Conservation (phyloP, 768 basidiomycete species). For the Lepiota brunneoincarnata region DNA sequence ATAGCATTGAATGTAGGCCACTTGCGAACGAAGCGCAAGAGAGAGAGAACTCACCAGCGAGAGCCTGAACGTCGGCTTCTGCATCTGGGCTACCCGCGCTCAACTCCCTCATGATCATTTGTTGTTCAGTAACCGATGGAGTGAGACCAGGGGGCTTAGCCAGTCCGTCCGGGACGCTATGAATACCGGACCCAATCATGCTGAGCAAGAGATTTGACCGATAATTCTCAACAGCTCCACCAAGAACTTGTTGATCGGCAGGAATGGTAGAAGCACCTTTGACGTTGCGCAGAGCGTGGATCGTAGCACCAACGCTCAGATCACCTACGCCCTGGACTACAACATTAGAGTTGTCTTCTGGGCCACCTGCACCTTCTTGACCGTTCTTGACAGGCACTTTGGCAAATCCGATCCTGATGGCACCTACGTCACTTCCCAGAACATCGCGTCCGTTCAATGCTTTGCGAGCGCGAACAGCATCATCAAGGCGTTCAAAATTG, state of each 20-base stretch:
- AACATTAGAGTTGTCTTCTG: conserved; percentile 63
- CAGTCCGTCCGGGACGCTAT: conserved; percentile 49
- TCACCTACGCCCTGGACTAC: conserved; percentile 83
- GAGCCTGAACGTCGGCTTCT: conserved; percentile 80
- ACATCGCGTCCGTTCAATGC: conserved; percentile 95
- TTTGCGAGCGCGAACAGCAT: conserved; percentile 93
- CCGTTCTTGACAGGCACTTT: conserved; percentile 93
- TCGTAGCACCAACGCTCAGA: conserved; percentile 83
- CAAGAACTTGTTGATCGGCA: conserved; percentile 90
- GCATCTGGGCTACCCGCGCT: conserved; percentile 73
- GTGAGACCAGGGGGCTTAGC: conserved; percentile 69
- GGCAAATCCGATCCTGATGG: conserved; percentile 95
- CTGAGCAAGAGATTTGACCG: conserved; percentile 87
- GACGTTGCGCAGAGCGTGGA: conserved; percentile 81
- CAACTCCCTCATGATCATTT: conserved; percentile 95
- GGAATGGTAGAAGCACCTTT: conserved; percentile 93
- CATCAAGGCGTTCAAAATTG: conserved; percentile 97
- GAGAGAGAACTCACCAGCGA: conserved; percentile 65
- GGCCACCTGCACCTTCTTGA: conserved; percentile 53
- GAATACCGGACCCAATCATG: conserved; percentile 78
- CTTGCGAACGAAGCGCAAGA: not conserved
- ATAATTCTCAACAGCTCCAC: conserved; percentile 92
- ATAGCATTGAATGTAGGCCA: conserved; percentile 5
- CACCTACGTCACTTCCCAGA: conserved; percentile 93
- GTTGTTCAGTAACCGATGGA: conserved; percentile 85